Percentiles rank a stretch among this genome's conserved stretches.
Conservation (phyloP, 1,284 basidiomycete genomes). For the Sanghuangporus weigelae region DNA sequence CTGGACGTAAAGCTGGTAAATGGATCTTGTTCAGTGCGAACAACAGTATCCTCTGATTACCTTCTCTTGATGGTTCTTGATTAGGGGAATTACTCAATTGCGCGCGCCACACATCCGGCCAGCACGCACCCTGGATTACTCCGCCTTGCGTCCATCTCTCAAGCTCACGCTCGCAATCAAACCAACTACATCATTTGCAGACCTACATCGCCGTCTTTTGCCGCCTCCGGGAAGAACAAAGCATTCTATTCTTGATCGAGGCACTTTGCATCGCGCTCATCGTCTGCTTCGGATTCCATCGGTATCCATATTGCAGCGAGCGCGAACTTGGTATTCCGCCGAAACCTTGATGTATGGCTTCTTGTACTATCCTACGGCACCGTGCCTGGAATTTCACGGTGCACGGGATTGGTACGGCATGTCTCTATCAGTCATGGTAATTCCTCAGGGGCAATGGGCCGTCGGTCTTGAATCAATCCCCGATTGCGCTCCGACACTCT, state of each 20-base stretch:
- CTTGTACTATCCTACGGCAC: neutral
- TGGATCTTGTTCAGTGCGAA: neutral
- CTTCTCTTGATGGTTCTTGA: neutral
- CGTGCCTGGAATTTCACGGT: neutral
- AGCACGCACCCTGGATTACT: neutral
- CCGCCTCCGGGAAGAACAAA: neutral
- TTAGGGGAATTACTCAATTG: neutral
- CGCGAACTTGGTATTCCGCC: neutral
- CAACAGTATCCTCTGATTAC: neutral
- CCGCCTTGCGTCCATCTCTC: neutral
- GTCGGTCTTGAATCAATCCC: neutral
- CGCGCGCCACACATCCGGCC: neutral
- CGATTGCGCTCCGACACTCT: neutral
- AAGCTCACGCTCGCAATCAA: neutral
- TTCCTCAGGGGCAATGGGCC: neutral
- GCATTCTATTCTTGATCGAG: neutral
- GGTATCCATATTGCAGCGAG: neutral
- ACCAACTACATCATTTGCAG: neutral
- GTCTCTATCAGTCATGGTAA: neutral
- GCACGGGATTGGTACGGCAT: neutral
- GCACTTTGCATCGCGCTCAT: neutral
- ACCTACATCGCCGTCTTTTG: neutral
- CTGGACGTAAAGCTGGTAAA: neutral
- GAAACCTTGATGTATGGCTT: neutral
- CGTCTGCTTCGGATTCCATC: neutral